Evolutionary conservation across 73 alveolate species (phyloP).

Genomic region (Paramecium sexaurelia): DNA sequence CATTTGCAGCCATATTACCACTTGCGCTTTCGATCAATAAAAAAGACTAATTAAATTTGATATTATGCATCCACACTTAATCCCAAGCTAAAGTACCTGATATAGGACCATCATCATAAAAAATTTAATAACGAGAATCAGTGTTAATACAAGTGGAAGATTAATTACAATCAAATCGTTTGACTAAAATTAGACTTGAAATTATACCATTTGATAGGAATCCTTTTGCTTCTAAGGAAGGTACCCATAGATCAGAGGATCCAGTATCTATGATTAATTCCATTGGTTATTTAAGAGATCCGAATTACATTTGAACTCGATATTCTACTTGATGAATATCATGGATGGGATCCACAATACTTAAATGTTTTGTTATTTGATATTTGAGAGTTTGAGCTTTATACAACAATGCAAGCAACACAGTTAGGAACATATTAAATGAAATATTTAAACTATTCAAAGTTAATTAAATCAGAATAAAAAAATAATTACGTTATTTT

Average conservation of each 20-base stretch:
- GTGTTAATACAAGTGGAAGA: conserved; percentile 1
- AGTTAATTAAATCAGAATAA: background rate
- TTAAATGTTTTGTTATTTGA: background rate
- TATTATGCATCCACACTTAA: conserved; percentile 34
- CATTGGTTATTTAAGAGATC: background rate
- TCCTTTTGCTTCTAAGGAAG: background rate
- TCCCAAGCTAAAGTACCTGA: conserved; percentile 43
- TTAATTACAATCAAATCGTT: conserved; percentile 2
- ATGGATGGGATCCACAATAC: background rate
- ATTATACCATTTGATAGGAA: background rate
- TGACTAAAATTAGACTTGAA: background rate
- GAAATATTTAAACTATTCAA: background rate
- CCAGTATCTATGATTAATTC: conserved; percentile 51
- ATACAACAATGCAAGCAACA: background rate
- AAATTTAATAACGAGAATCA: background rate
- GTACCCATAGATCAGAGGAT: conserved; percentile 56
- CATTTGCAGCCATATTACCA: conserved; percentile 2
- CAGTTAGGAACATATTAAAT: background rate
- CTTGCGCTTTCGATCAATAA: background rate
- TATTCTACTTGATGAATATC: conserved; percentile 24
- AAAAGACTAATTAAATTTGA: conserved; percentile 34
- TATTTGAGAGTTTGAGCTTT: background rate
- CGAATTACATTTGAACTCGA: background rate
- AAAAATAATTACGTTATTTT: background rate
- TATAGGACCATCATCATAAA: conserved; percentile 55